phyloP scores from a whole-genome alignment of 352 stramenopile species.

The Phytopythium cucurbitacearum region DNA sequence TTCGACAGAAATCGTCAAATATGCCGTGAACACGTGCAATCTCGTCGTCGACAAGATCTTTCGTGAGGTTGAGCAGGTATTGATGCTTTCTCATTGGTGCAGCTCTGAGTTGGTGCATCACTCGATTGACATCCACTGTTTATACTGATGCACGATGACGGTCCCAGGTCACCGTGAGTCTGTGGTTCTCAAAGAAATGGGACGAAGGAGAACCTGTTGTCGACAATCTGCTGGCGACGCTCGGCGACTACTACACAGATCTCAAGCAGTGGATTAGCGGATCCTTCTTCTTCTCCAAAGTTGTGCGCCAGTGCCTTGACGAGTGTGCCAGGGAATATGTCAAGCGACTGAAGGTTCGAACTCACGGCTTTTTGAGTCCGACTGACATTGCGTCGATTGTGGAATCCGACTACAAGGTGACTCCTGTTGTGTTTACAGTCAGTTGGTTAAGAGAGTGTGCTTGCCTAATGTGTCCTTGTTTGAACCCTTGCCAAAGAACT shows the following conservation, averaged over 20 bases:
- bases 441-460: neutral
- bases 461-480: neutral
- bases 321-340: conserved; percentile 62
- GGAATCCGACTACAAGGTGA: conserved; percentile 59
- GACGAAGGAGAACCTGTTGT: conserved; percentile 73
- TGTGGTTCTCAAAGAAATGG: conserved; percentile 85
- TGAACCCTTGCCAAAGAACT: conserved; percentile 21
- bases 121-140: neutral
- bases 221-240: conserved; percentile 64
- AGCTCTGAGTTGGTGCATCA: neutral
- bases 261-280: conserved; percentile 72
- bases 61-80: conserved; percentile 68
- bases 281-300: conserved; percentile 84
- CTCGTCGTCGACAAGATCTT: conserved; percentile 78
- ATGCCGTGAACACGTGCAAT: conserved; percentile 60
- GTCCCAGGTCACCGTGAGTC: conserved; percentile 50
- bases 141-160: neutral
- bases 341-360: conserved; percentile 54
- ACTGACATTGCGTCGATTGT: conserved; percentile 32
- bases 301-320: conserved; percentile 68
- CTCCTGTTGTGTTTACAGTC: neutral
- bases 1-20: conserved; percentile 76
- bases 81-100: neutral
- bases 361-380: conserved; percentile 45
- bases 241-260: conserved; percentile 77